Base-by-base conservation (phyloP, 345 rosid species). In the Linum lewisii region DNA sequence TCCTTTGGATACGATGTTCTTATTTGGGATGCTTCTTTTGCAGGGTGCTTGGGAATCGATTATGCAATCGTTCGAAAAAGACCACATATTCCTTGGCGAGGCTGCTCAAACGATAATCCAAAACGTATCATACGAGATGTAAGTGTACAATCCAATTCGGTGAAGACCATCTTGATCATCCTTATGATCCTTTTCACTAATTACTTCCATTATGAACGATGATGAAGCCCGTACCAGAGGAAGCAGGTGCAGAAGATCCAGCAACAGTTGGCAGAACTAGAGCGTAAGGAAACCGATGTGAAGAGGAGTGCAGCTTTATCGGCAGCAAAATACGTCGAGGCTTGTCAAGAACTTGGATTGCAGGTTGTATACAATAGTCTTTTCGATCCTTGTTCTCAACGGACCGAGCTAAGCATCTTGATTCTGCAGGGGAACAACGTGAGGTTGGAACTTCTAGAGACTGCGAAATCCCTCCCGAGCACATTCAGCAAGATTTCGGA, bases 121-220 rank as follows among this genome's bases (percentile, higher is more conserved):
- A 72, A 88, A 86, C 76, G 95, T 89, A n/a, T 88, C 77, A 60
- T 93, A 89, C 63, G 97, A 93, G 74, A 89, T 93, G 99, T 93
- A 73, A 83, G 91, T 62, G 22, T 63, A 19, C 50, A 29, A 26
- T 71, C 61, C 52, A 5, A 29, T 29, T 19, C 58, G 22, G 38
- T 45, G 25, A 57, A 24, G 29, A 59, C 23, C 29, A 11, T 26
- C 34, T 49, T 24, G 54, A 58, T 62, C 37, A 42, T 42, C 2
- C 26, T 52, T 60, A 19, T 44, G 7, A 6, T 69, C 21, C 53
- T 37, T 49, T 24, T 42, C 58, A 8, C 68, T 58, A 61, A 42
- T 67, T 61, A 2, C 21, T 25, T 51, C 20, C 64, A 13, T 67
- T 64, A 20, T 62, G 57, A 22, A 47, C 51, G 21, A 66, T 66